Evolutionary conservation across 176 grass and related monocot genomes (phyloP), one percentile per base, ranked within the genome.

Genomic region (Aegilops longissima): DNA sequence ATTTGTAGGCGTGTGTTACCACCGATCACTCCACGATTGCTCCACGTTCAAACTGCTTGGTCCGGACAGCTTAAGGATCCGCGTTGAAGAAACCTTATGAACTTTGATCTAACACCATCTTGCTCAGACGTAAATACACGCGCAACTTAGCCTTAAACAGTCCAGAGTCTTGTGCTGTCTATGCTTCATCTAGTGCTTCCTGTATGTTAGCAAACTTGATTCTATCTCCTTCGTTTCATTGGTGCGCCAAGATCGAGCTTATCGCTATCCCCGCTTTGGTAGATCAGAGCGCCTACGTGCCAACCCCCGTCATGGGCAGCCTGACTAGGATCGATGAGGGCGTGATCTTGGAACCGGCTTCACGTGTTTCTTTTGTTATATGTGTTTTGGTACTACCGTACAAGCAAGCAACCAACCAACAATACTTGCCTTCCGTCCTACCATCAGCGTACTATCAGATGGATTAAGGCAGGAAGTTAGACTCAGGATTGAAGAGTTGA

Each of bases 351-450:
- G 27, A 54, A 52, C 73, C 16, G 14, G 16, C 45, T 54, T 76
- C 45, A 54, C 45, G 45, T 76, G 73, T 76, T 76, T 71, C 30
- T 76, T 47, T 76, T 76, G 49, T 16, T 72, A 13, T 25, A 58
- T 58, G 8, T 54, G 45, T 54, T 18, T 54, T 30, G 45, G 14
- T 52, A 31, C 10, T 52, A 31, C 18, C 73, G 16, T 76, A 76
- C 73, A 76, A 76, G 73, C 27, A 52, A 74, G 25, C 45, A 76
- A 75, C 20, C 17, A 70, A 44, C 70, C 24, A 76, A 75, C 72
- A 75, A 17, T 51, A 18, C 44, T 31, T 76, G 73, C 45, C 45
- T 76, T 76, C 12, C n/a, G 10, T 47, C 39, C 71, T 47, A 27
- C 40, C 10, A 24, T 39, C 36, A 74, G n/a, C 6, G 40, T 74